phyloP scores from a whole-genome alignment of 352 stramenopile genomes.

The Globisporangium emineosum region DNA sequence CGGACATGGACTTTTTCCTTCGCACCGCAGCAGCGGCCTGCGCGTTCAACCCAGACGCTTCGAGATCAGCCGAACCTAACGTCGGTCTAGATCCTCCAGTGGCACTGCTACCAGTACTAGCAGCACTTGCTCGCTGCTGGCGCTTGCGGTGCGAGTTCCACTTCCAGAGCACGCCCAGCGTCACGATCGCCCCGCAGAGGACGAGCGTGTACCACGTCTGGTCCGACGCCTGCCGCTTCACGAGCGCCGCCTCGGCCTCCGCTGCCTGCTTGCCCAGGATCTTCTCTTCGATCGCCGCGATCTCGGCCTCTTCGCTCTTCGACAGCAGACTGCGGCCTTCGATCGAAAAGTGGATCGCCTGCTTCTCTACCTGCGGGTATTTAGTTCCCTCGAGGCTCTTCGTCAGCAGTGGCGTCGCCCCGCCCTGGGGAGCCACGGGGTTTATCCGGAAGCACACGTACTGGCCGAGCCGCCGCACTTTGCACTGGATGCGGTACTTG shows the following conservation, averaged over 20 bases:
- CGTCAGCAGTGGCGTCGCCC: constrained; percentile 43
- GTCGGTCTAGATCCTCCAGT: neutral
- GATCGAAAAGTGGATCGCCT: constrained; percentile 80
- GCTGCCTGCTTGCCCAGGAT: constrained; percentile 30
- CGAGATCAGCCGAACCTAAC: constrained; percentile 7
- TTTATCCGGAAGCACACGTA: constrained; percentile 67
- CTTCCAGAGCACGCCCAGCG: constrained; percentile 13
- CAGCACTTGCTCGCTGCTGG: constrained; percentile 7
- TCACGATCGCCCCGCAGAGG: constrained; percentile 11
- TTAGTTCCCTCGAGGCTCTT: constrained; percentile 58
- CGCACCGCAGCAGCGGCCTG: constrained; percentile 7
- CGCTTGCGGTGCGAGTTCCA: constrained; percentile 18
- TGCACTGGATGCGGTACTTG: constrained; percentile 72
- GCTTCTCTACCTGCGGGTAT: constrained; percentile 52
- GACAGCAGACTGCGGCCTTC: constrained; percentile 60
- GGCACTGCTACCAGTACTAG: too few species aligned
- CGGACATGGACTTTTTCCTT: constrained; percentile 17
- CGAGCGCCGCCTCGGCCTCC: constrained; percentile 22
- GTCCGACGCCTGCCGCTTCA: neutral
- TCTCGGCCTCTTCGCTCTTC: constrained; percentile 50
- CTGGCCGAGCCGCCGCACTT: constrained; percentile 53
- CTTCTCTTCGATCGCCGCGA: constrained; percentile 50
- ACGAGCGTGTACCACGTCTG: constrained; percentile 19
- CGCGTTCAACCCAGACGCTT: neutral
- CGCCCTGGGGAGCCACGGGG: constrained; percentile 34